Base-by-base conservation (phyloP, 208 protist genomes). In the Acanthamoeba lenticulata region DNA sequence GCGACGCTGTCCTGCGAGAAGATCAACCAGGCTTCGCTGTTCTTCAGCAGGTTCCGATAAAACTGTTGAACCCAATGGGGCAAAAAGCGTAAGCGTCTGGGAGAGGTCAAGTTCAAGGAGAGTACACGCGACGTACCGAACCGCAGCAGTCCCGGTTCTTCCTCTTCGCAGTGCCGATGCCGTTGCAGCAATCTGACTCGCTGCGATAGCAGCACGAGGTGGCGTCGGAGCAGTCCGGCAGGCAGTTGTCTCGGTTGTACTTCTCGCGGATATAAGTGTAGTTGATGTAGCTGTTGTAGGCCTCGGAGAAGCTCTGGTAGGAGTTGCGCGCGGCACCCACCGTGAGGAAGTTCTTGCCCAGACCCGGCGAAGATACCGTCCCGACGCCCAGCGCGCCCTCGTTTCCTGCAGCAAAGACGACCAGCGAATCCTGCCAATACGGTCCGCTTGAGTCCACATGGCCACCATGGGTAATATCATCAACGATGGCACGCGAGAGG, bases 1-100 rank as follows among this genome's bases (percentile, higher is more conserved):
- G 85, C 52, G 2, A 91, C 52, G 85, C 55, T 91, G 55, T 91
- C 85, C 55, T 91, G 85, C 6, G 85, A 91, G 52, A 91, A 91
- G 27, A 91, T 91, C 38, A 55, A 29, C 85, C 85, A 91, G 9
- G 85, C 44, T 24, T 72, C 36, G 5, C 27, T 5, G 34, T 2
- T 27, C 0, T 45, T 69, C n/a, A 91, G 29, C 49, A 72, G 49
- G 3, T 24, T 3, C 4, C 29, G 7, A 36, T 32, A 29, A 29
- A 38, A 57, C 77, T 86, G 19, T 67, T 36, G 60, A 0, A 67
- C 27, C 1, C 19, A 77, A 29, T n/a, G 57, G 57, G 57, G 57
- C 24, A 67, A 32, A 32, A 34, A 29, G 57, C 2, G 13, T 69
- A 21, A 57, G 24, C 27, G n/a, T n/a, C n/a, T n/a, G n/a, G n/a